Evolutionary conservation across 148 eudicot genomes (phyloP).

Genomic region (Vaccinium myrtillus): DNA sequence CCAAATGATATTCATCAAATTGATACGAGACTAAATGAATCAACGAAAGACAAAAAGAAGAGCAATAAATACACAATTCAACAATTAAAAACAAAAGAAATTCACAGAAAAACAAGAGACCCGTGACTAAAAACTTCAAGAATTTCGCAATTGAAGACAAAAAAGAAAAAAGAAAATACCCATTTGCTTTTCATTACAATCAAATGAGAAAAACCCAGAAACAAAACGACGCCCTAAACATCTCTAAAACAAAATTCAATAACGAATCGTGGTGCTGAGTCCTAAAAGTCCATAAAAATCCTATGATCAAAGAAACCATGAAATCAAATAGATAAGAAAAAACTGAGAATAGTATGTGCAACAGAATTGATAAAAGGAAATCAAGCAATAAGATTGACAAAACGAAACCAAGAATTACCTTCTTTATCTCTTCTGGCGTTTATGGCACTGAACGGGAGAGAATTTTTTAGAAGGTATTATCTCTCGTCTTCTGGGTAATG

Average conservation of each 20-base stretch:
- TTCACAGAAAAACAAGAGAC: background rate
- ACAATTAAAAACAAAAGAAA: background rate
- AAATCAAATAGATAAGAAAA: background rate
- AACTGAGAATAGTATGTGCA: background rate
- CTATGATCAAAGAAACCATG: background rate
- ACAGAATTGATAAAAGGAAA: background rate
- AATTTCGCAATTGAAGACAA: background rate
- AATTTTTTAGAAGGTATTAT: background rate
- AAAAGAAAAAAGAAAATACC: conserved; percentile 14
- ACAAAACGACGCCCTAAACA: background rate
- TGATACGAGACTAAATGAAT: background rate
- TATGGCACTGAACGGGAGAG: background rate
- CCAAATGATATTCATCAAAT: background rate
- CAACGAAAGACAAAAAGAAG: background rate
- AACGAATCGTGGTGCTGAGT: background rate
- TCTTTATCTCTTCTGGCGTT: background rate
- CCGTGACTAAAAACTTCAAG: background rate
- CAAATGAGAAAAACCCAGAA: background rate
- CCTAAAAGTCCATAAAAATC: background rate
- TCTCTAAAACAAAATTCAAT: background rate
- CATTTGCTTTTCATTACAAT: background rate
- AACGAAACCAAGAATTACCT: conserved; percentile 11
- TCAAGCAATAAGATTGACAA: background rate
- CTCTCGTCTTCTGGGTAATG: background rate
- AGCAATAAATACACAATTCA: background rate